Conservation (phyloP, 2,329 filamentous ascomycete genomes). For the Talaromyces sp. region DNA sequence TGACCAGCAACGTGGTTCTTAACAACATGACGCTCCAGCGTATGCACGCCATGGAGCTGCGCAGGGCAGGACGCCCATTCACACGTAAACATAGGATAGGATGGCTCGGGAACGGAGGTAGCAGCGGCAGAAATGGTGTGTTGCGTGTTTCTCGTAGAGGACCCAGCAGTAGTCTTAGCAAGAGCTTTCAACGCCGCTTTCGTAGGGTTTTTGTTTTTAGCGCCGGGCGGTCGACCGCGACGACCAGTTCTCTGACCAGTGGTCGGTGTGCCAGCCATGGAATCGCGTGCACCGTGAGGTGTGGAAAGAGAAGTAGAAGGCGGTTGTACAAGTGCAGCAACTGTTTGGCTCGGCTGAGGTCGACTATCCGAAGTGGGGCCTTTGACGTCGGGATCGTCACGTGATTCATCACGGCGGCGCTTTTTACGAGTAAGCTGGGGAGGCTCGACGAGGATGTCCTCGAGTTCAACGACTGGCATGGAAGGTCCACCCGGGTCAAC, state of each 20-base stretch:
- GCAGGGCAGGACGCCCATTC: constrained; percentile 56
- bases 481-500: constrained; percentile 55
- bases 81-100: constrained; percentile 52
- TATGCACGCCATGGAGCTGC: constrained; percentile 60
- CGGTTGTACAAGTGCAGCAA: neutral
- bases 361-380: constrained; percentile 10
- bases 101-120: constrained; percentile 19
- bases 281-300: constrained; percentile 1
- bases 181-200: constrained; percentile 16
- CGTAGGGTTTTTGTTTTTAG: constrained; percentile 27
- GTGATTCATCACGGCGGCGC: constrained; percentile 7
- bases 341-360: constrained; percentile 6
- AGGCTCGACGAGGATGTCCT: constrained; percentile 24
- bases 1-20: constrained; percentile 50
- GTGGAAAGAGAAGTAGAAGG: constrained; percentile 6
- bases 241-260: constrained; percentile 17
- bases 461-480: constrained; percentile 25
- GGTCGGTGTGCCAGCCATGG: constrained; percentile 15
- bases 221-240: constrained; percentile 29
- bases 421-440: constrained; percentile 21
- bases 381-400: constrained; percentile 4
- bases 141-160: neutral
- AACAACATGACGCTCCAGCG: constrained; percentile 56
- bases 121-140: constrained; percentile 20
- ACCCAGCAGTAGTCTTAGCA: neutral